Base-by-base conservation (phyloP, 805 yeast genomes). In the Yarrowia yakushimensis region DNA sequence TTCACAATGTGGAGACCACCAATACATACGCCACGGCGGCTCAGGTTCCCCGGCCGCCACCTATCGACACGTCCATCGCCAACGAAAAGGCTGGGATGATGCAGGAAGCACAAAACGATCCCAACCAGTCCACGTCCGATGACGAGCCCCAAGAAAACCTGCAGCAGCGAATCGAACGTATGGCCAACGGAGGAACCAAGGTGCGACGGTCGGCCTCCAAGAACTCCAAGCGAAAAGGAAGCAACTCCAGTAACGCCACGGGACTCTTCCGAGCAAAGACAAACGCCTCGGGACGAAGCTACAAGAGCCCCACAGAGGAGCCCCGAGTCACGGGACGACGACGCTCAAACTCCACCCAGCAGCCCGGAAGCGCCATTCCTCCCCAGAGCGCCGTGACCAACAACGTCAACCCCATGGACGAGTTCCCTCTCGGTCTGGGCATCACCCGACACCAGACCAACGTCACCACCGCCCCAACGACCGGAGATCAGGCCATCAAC, bases 91-190 rank as follows among this genome's bases (percentile, higher is more conserved):
- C 23, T 4, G n/a, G 57, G 4, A n/a, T 50, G 43, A 12, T 36
- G 59, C 59, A 22, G 18, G n/a, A n/a, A n/a, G 13, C 57, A 17
- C 18, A 23, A 30, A 28, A 45, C 30, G n/a, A 15, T 23, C 9
- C n/a, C 25, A 18, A 23, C 13, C 30, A 23, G 3, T 41, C 45
- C 22, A 17, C 55, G 9, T 31, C 57, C 10, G 57, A 33, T 11
- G 43, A 25, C 15, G 31, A 34, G 33, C 59, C 42, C 13, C 33
- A 52, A 8, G 59, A 52, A 7, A 52, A 34, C 18, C 59, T 52
- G 43, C 59, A 52, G 59, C 59, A 52, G 25, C 42, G 59, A 11
- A 52, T 52, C 43, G 59, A 52, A 13, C 59, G 59, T 2, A 52
- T 52, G 43, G 59, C 59, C 18, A 23, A 23, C n/a, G 55, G 55